Evolutionary conservation across 495 filamentous ascomycete species (phyloP), one percentile per base, ranked within the genome.

Genomic region (Hypoxylon fragiforme): DNA sequence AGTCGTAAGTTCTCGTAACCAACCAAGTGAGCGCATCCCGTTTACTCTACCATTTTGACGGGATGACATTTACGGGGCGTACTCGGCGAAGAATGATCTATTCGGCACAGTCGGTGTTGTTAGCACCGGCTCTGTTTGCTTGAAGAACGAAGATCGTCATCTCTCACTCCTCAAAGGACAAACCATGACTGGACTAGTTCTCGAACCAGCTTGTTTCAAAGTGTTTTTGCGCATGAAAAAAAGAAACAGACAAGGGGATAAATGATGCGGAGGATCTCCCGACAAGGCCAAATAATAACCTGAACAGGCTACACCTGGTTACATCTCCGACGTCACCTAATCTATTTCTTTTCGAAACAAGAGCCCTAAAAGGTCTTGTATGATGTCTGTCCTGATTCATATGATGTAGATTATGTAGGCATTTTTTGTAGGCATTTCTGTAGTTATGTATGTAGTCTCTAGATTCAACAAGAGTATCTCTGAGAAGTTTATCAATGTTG

Each of bases 221-320:
- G 9, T 28, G 24, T 28, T 28, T 28, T 4, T n/a, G n/a, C n/a
- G n/a, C n/a, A n/a, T n/a, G n/a, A n/a, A n/a, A n/a, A n/a, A n/a
- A n/a, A n/a, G n/a, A n/a, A n/a, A n/a, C n/a, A n/a, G 48, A 59
- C 41, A 48, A 41, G 15, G 15, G 26, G 31, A 26, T 22, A 22
- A 60, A 60, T 60, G 57, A 54, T 60, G 57, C 44, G 57, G 57
- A 54, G 40, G 57, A 60, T 54, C 50, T 60, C 50, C 57, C 50
- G 44, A 30, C 50, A 60, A 54, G 50, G 56, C 54, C 16, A 44
- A 49, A n/a, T n/a, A n/a, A n/a, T n/a, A n/a, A n/a, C n/a, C n/a
- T n/a, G n/a, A 54, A 44, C 36, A 44, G 40, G 30, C n/a, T 42
- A 41, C 9, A 36, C 24, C 24, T 20, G 18, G 57, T 60, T 50